Conservation (phyloP, 2,329 filamentous ascomycete species). For the Periglandula ipomoeae region DNA sequence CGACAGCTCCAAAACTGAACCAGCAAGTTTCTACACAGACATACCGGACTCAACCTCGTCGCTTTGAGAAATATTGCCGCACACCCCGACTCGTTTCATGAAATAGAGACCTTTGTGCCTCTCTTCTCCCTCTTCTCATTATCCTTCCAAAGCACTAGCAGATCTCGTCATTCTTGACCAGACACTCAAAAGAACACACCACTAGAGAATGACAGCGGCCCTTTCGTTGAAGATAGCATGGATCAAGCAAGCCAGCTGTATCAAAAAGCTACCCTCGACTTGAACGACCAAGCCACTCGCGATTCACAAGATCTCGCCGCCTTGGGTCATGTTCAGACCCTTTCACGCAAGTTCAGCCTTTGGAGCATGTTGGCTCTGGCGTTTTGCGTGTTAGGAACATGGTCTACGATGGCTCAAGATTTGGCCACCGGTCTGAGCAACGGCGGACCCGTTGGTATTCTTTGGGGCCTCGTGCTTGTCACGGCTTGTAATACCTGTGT, state of each 20-base stretch:
- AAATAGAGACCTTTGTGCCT: neutral
- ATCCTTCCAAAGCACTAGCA: neutral
- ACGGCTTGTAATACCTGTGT: slow-evolving; percentile 43
- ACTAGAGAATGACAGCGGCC: slow-evolving; percentile 8
- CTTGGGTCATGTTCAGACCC: slow-evolving; percentile 29
- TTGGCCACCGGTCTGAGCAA: slow-evolving; percentile 40
- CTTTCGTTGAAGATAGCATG: slow-evolving; percentile 6
- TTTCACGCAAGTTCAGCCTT: slow-evolving; percentile 38
- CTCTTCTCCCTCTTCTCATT: neutral
- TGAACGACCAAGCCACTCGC: slow-evolving; percentile 11
- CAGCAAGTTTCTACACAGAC: neutral
- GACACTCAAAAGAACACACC: neutral
- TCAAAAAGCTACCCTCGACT: slow-evolving; percentile 1
- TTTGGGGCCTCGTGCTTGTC: slow-evolving; percentile 47
- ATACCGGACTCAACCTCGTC: neutral
- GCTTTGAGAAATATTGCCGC: neutral
- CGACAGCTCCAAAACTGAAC: neutral
- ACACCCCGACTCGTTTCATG: neutral
- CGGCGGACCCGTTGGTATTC: slow-evolving; percentile 43
- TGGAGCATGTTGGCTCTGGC: slow-evolving; percentile 49
- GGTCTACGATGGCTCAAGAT: slow-evolving; percentile 46
- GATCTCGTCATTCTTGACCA: neutral
- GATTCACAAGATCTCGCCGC: slow-evolving; percentile 32
- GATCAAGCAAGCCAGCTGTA: slow-evolving; percentile 8
- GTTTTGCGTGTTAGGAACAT: slow-evolving; percentile 49